Conservation (phyloP, 495 filamentous ascomycete genomes). For the Amorphotheca resinae region DNA sequence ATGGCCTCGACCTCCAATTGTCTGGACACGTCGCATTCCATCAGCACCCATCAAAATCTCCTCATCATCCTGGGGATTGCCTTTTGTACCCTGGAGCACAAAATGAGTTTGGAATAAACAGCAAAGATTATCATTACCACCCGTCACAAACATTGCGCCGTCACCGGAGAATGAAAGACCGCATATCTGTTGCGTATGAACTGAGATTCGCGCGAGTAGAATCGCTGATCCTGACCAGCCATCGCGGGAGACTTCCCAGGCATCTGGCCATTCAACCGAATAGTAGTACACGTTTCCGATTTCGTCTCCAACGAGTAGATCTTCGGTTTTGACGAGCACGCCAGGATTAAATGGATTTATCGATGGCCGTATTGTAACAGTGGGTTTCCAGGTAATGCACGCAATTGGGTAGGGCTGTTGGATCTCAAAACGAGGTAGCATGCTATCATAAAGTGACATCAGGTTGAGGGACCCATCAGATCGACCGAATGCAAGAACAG, state of each 20-base stretch:
- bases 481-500: conserved; percentile 76
- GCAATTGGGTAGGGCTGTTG: conserved; percentile 58
- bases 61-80: background rate
- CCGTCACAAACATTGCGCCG: conserved; percentile 67
- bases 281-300: conserved; percentile 80
- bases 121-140: conserved; percentile 85
- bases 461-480: conserved; percentile 48
- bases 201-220: conserved; percentile 59
- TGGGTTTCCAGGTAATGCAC: conserved; percentile 60
- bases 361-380: conserved; percentile 29
- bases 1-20: conserved; percentile 2
- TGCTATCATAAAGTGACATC: conserved; percentile 35
- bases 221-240: conserved; percentile 70
- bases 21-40: conserved; percentile 14
- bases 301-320: conserved; percentile 83
- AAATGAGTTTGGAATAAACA: conserved; percentile 63
- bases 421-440: conserved; percentile 55
- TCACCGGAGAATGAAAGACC: conserved; percentile 79
- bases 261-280: conserved; percentile 70
- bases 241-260: conserved; percentile 37
- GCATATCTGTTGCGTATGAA: conserved; percentile 86
- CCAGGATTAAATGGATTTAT: conserved; percentile 24
- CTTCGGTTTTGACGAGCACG: conserved; percentile 47
- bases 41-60: conserved; percentile 6
- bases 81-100: conserved; percentile 30